These are phyloP conservation scores for Kuraishia piskuri DNA, from an alignment of 805 yeast genomes.

Conservation along the genomic window DNA sequence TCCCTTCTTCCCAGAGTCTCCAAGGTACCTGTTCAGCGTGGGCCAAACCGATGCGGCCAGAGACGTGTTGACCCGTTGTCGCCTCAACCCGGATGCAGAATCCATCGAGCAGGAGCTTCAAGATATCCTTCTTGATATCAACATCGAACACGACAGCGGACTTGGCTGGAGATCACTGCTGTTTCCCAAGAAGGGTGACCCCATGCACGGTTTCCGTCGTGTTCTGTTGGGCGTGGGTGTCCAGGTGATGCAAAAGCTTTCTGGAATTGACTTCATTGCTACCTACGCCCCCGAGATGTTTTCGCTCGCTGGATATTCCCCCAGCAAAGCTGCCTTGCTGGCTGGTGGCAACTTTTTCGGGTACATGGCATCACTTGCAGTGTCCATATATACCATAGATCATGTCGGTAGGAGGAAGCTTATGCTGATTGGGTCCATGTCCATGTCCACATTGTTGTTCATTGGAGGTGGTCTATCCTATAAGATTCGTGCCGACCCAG, in stretches of 20 bases:
- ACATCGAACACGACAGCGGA: neutral
- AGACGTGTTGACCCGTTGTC: conserved; percentile 13
- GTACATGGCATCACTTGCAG: neutral
- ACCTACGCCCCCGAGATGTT: conserved; percentile 3
- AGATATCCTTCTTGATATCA: conserved; percentile 2
- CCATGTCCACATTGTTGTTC: conserved; percentile 1
- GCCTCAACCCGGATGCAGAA: neutral
- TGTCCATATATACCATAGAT: conserved; percentile 1
- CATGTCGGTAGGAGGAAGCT: conserved; percentile 2
- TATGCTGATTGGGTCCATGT: neutral
- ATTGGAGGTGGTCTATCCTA: conserved; percentile 3
- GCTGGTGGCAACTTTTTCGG: conserved; percentile 4
- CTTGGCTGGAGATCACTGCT: conserved; percentile 4
- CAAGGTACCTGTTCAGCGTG: conserved; percentile 41
- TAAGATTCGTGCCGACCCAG: conserved; percentile 3
- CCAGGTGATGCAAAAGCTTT: conserved; percentile 3
- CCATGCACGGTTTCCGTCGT: conserved; percentile 1
- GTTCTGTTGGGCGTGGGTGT: conserved; percentile 3
- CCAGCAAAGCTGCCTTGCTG: neutral
- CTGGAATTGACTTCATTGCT: conserved; percentile 4
- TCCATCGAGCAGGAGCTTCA: conserved; percentile 3
- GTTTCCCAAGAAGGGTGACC: conserved; percentile 1
- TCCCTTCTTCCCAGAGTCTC: conserved; percentile 34
- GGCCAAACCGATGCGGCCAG: conserved; percentile 30
- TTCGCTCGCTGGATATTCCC: conserved; percentile 1